Conservation (phyloP, 768 basidiomycete genomes). For the Chalciporus pseudorubinellus region DNA sequence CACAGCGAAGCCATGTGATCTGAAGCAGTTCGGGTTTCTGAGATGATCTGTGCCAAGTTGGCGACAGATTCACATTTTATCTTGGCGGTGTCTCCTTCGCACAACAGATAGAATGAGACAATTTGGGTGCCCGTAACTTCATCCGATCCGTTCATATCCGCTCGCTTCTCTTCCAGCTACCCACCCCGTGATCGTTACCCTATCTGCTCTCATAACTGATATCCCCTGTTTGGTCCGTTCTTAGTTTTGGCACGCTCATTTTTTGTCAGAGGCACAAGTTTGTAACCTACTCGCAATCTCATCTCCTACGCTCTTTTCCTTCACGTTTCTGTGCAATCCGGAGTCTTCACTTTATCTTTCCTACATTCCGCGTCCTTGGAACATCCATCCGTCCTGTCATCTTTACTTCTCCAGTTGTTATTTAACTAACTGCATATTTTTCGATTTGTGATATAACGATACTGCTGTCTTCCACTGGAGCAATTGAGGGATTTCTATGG, state of each 20-base stretch:
- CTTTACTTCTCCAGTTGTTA: conserved; percentile 28
- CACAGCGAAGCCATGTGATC: background rate
- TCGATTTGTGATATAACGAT: conserved; percentile 43
- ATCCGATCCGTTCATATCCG: conserved; percentile 16
- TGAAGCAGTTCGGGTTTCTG: conserved; percentile 8
- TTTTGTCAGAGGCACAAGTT: conserved; percentile 27
- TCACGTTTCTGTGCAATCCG: conserved; percentile 14
- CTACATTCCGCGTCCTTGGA: conserved; percentile 10
- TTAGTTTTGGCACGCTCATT: conserved; percentile 24
- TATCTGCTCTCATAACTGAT: conserved; percentile 32
- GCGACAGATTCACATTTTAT: conserved; percentile 18
- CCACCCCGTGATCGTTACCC: conserved; percentile 25
- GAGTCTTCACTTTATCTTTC: conserved; percentile 11
- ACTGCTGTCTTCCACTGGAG: conserved; percentile 25
- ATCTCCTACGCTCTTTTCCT: conserved; percentile 31
- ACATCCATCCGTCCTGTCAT: conserved; percentile 19
- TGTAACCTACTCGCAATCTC: conserved; percentile 33
- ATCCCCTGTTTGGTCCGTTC: conserved; percentile 20
- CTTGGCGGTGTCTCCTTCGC: conserved; percentile 21
- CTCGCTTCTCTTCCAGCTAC: conserved; percentile 18
- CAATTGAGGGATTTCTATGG: conserved; percentile 1
- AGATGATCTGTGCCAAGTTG: no score
- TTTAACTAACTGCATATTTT: conserved; percentile 37
- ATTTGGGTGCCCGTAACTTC: conserved; percentile 28
- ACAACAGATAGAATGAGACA: conserved; percentile 26